phyloP scores from a whole-genome alignment of 768 basidiomycete species.

The Macrolepiota albuminosa region DNA sequence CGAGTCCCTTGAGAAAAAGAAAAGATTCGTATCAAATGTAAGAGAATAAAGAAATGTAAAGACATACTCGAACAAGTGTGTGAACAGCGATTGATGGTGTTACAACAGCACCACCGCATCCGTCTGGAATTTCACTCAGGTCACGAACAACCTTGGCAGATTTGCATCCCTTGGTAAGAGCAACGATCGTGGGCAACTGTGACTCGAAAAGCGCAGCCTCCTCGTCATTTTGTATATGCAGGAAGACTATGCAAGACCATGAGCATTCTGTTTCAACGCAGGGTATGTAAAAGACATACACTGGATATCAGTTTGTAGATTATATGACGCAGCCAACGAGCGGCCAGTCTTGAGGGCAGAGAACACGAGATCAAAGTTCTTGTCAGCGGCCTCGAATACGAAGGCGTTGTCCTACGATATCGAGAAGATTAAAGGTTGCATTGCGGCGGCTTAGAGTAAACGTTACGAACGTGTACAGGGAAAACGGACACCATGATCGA shows the following conservation, averaged over 20 bases:
- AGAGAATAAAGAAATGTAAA: not conserved
- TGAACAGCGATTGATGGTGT: conserved; percentile 72
- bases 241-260: conserved; percentile 51
- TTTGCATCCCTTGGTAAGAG: conserved; percentile 87
- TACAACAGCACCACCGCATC: conserved; percentile 83
- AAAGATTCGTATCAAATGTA: not conserved
- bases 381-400: conserved; percentile 68
- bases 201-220: conserved; percentile 66
- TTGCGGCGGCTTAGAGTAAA: not conserved
- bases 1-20: conserved; percentile 59
- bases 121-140: conserved; percentile 69
- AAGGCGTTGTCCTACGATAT: conserved; percentile 53
- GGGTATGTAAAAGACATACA: conserved; percentile 36
- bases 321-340: conserved; percentile 86
- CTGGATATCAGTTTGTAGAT: conserved; percentile 80
- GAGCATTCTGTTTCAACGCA: not conserved
- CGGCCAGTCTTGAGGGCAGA: conserved; percentile 72
- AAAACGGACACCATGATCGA: conserved; percentile 89
- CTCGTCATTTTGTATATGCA: conserved; percentile 60
- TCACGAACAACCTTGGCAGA: conserved; percentile 63
- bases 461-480: conserved; percentile 66
- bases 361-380: conserved; percentile 84
- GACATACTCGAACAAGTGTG: conserved; percentile 76
- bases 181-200: conserved; percentile 70
- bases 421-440: not conserved